Conservation (phyloP, 306 rosid species). For the Castanea crenata region DNA sequence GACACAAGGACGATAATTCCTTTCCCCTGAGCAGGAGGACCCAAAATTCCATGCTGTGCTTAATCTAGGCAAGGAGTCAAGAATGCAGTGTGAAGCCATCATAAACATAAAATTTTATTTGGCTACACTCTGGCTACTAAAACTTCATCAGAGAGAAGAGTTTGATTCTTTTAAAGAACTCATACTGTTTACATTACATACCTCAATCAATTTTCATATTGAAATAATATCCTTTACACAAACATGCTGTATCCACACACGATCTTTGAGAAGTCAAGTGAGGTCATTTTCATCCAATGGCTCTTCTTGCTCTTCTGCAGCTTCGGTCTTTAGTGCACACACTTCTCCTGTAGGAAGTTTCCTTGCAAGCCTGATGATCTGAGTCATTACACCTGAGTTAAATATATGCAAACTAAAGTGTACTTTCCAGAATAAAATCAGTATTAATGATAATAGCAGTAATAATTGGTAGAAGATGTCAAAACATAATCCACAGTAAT, state of each 20-base stretch:
- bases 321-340: slow-evolving; percentile 44
- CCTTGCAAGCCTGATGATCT: slow-evolving; percentile 86
- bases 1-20: too few species aligned
- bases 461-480: neutral
- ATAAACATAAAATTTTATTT: too few species aligned
- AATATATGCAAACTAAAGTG: neutral
- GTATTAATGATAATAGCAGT: neutral
- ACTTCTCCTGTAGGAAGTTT: slow-evolving; percentile 91
- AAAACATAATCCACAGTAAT: too few species aligned
- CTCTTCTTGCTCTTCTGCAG: slow-evolving; percentile 46
- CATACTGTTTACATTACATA: neutral
- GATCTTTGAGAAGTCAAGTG: slow-evolving; percentile 33
- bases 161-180: too few species aligned
- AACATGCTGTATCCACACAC: neutral
- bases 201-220: neutral
- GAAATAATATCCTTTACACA: neutral
- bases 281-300: slow-evolving; percentile 87
- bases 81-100: too few species aligned
- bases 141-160: too few species aligned
- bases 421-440: neutral
- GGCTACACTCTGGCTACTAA: too few species aligned
- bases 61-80: too few species aligned
- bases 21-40: too few species aligned
- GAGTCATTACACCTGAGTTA: slow-evolving; percentile 28
- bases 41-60: too few species aligned